Conservation (phyloP, 192 early-diverging fungal genomes). For the Spizellomyces punctatus region DNA sequence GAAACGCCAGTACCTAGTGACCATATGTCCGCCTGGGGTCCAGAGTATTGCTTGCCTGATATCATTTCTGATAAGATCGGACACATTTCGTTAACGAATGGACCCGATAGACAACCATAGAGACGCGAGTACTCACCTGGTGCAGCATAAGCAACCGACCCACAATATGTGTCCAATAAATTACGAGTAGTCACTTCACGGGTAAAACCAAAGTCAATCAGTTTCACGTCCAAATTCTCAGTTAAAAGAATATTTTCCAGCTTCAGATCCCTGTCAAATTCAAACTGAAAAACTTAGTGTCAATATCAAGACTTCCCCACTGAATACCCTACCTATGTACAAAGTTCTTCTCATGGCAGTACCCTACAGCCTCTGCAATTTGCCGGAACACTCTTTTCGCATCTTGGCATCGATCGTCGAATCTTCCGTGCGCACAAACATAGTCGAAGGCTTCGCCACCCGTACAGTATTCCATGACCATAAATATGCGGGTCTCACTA, state of each 20-base stretch:
- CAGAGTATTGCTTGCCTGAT: slow-evolving; percentile 73
- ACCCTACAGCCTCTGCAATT: slow-evolving; percentile 51
- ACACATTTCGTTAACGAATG: no score
- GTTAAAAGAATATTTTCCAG: slow-evolving; percentile 93
- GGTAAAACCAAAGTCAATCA: slow-evolving; percentile 91
- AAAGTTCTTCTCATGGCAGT: slow-evolving; percentile 58
- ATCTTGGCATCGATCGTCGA: slow-evolving; percentile 42
- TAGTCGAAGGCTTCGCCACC: slow-evolving; percentile 83
- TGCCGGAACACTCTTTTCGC: slow-evolving; percentile 45
- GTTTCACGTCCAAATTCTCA: slow-evolving; percentile 85
- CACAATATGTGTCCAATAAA: slow-evolving; percentile 58
- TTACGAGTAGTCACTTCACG: slow-evolving; percentile 33
- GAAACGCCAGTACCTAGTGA: slow-evolving; percentile 53
- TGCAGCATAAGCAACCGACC: slow-evolving; percentile 73
- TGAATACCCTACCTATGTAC: slow-evolving; percentile 43
- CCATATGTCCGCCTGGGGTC: slow-evolving; percentile 89
- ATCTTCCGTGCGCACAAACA: slow-evolving; percentile 71
- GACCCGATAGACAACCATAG: no score
- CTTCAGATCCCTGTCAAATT: slow-evolving; percentile 76
- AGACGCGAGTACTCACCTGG: slow-evolving; percentile 54
- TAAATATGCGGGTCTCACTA: slow-evolving; percentile 74
- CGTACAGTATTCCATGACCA: slow-evolving; percentile 78
- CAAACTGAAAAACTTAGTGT: neutral
- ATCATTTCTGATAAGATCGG: slow-evolving; percentile 63
- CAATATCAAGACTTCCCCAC: neutral